Evolutionary conservation across 257 asterid genomes (phyloP), one percentile per base, ranked within the genome.

Genomic region (Nicotiana noctiflora): DNA sequence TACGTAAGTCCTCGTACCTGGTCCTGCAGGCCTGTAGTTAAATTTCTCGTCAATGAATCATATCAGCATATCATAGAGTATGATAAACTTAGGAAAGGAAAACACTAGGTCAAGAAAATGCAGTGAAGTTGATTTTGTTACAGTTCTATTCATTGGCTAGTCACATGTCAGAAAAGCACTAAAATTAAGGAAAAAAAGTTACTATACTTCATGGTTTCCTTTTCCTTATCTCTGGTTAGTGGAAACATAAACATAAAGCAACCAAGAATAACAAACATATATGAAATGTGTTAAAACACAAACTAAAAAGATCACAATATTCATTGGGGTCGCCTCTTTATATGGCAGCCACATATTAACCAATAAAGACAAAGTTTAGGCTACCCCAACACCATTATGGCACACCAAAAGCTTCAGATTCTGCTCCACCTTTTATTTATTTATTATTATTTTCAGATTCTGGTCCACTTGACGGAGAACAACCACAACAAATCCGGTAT

Each of bases 1-100:
- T 89, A 84, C 85, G 91, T 84, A 90, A 84, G 34, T 89, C 93
- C 84, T 92, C 93, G 79, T 91, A 92, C 90, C 87, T 94, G 84
- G 90, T 88, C 86, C 86, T 92, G 90, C 98, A 94, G 81, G 84
- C 97, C 98, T 94, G 93, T 86, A 87, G 79, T 84, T 49, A 82
- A 52, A 37, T 49, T 64, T 29, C 18, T 62, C 8, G 13, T 74
- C 15, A 32, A 74, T 3, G 61, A 74, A 21, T 46, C 78, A 49
- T 46, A 74, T 72, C 32, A 72, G 40, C 40, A 72, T 72, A 15
- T 74, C 14, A 3, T 49, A 23, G 23, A 74, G 78, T 14, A 74
- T 74, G 25, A 17, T 74, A 74, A 49, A 23, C 61, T 74, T 21
- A 49, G 13, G 13, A 34, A 74, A 21, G 37, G 44, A 74, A n/a